Evolutionary conservation across 2,329 filamentous ascomycete genomes (phyloP).

Genomic region (Fusarium torulosum): DNA sequence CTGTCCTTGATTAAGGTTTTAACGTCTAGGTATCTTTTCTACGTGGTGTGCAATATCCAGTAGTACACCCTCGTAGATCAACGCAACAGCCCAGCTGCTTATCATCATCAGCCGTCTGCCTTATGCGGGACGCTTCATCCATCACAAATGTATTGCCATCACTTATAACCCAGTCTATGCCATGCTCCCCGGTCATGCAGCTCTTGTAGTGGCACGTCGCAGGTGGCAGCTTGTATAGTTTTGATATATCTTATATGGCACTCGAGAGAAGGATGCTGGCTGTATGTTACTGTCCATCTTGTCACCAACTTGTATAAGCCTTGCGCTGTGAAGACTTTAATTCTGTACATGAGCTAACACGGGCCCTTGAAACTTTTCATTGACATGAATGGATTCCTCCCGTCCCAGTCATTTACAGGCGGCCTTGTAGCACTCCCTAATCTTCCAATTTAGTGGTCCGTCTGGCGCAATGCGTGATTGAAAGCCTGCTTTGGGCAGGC

Average conservation of each 20-base stretch:
- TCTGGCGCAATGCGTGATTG: constrained; percentile 57
- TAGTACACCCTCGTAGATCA: constrained; percentile 26
- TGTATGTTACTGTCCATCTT: constrained; percentile 58
- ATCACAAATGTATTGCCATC: constrained; percentile 54
- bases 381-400: constrained; percentile 52
- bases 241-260: constrained; percentile 60
- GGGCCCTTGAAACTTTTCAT: constrained; percentile 48
- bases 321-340: no score
- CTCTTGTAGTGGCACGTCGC: constrained; percentile 56
- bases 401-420: constrained; percentile 54
- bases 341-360: constrained; percentile 5
- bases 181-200: constrained; percentile 50
- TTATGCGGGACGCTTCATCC: constrained; percentile 51
- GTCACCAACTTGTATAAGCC: constrained; percentile 56
- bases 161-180: constrained; percentile 58
- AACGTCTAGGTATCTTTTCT: background rate
- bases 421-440: constrained; percentile 52
- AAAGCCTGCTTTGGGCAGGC: constrained; percentile 49
- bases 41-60: constrained; percentile 28
- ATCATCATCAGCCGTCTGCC: constrained; percentile 16
- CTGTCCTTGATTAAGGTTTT: no score
- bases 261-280: constrained; percentile 54
- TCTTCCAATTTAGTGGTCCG: constrained; percentile 53
- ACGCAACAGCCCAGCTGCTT: constrained; percentile 16
- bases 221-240: constrained; percentile 51